A percentile compares a stretch with the other conserved stretches of the same genome.
These are phyloP conservation scores for Arthroderma uncinatum DNA, from an alignment of 2,329 filamentous ascomycete species.

Conservation along the genomic window DNA sequence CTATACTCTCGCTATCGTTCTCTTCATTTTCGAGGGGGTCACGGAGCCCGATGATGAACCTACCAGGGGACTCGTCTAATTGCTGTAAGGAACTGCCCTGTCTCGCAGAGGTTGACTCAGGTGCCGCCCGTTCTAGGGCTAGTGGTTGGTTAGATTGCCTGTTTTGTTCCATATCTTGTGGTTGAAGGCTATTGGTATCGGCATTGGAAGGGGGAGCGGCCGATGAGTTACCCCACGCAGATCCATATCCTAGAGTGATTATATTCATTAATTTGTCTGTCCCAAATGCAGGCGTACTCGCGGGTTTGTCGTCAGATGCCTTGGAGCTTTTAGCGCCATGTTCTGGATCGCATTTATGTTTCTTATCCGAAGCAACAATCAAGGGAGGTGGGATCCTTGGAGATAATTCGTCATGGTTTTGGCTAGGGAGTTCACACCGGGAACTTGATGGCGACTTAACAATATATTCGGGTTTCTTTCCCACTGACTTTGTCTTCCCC, in stretches of 20 bases:
- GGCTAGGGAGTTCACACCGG: too few relatives aligned
- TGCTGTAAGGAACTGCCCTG: conserved; percentile 15
- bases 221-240: conserved; percentile 35
- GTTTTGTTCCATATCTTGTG: conserved; percentile 5
- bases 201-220: conserved; percentile 21
- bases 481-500: neutral
- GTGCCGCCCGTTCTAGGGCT: conserved; percentile 11
- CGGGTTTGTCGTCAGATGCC: conserved; percentile 11
- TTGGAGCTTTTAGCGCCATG: conserved; percentile 11
- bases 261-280: conserved; percentile 40
- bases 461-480: too few relatives aligned
- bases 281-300: conserved; percentile 25
- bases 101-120: conserved; percentile 19
- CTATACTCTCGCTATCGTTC: conserved; percentile 23
- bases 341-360: conserved; percentile 12
- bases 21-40: conserved; percentile 32
- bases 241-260: conserved; percentile 41
- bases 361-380: conserved; percentile 19
- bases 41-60: conserved; percentile 35
- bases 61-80: conserved; percentile 23
- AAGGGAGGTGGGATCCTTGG: conserved; percentile 38
- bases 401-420: conserved; percentile 10
- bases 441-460: neutral
- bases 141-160: neutral
- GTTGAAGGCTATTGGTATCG: conserved; percentile 20